Percentiles rank a stretch among this genome's conserved stretches.
Conservation (phyloP, 768 basidiomycete genomes). For the Amanita pseudoporphyria region DNA sequence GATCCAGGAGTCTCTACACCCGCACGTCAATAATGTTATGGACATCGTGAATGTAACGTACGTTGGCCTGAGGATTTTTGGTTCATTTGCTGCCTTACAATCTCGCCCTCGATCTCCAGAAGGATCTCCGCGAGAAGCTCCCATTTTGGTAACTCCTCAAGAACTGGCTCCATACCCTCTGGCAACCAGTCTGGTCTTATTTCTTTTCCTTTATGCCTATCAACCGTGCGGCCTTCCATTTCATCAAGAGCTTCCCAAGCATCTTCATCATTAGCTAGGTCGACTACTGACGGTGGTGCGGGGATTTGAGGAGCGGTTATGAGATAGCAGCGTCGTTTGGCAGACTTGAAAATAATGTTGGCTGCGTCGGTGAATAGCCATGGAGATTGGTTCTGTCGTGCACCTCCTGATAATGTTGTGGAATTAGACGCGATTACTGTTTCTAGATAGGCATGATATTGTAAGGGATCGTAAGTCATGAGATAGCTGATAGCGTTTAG, state of each 20-base stretch:
- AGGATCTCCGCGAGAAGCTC: constrained; percentile 73
- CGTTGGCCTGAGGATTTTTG: constrained; percentile 17
- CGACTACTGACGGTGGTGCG: constrained; percentile 18
- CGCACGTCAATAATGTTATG: neutral
- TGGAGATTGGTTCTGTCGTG: constrained; percentile 63
- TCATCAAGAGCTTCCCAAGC: constrained; percentile 71
- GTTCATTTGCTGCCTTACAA: constrained; percentile 47
- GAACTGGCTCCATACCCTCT: constrained; percentile 67
- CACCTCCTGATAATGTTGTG: constrained; percentile 34
- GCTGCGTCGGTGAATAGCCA: constrained; percentile 94
- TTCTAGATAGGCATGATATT: constrained; percentile 88
- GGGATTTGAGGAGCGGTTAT: constrained; percentile 22
- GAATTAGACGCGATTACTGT: constrained; percentile 61
- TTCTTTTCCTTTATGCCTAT: constrained; percentile 17
- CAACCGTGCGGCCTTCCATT: constrained; percentile 28
- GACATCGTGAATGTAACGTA: constrained; percentile 7
- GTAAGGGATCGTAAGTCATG: constrained; percentile 82
- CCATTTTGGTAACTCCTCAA: constrained; percentile 98
- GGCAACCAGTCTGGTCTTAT: constrained; percentile 54
- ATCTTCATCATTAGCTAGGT: constrained; percentile 54
- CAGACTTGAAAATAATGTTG: constrained; percentile 72
- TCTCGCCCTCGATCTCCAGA: constrained; percentile 85
- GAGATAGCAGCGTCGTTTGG: constrained; percentile 75
- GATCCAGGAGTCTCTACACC: constrained; percentile 36
- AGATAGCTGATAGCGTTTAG: constrained; percentile 49